Conservation (phyloP, 257 asterid species). For the Leonotis leonurus region DNA sequence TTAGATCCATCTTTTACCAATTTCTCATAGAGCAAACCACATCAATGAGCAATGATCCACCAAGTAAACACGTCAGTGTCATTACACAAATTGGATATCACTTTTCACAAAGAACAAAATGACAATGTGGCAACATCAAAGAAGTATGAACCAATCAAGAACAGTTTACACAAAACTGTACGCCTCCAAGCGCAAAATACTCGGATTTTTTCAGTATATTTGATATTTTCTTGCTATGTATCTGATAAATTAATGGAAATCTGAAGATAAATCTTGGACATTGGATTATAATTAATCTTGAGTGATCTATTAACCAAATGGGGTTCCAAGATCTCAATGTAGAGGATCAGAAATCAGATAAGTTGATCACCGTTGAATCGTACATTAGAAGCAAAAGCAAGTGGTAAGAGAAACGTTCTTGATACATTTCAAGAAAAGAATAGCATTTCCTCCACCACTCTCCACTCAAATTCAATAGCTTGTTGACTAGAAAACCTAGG, state of each 20-base stretch:
- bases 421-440: slow-evolving; percentile 6
- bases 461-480: slow-evolving; percentile 8
- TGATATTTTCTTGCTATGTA: background rate
- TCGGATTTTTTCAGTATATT: too few relatives aligned
- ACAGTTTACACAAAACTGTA: background rate
- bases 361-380: background rate
- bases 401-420: background rate
- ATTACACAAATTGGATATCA: background rate
- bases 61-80: too few relatives aligned
- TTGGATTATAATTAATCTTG: background rate
- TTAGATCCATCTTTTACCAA: too few relatives aligned
- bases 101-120: background rate
- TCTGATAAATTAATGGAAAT: background rate
- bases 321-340: background rate
- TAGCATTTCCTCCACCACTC: slow-evolving; percentile 4
- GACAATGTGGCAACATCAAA: background rate
- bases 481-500: background rate
- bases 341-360: background rate
- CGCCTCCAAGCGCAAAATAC: too few relatives aligned
- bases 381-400: background rate
- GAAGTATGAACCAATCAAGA: background rate
- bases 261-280: background rate
- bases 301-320: background rate
- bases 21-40: too few relatives aligned
- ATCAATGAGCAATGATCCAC: too few relatives aligned